These are phyloP conservation scores for Chenopodium berlandieri DNA, from an alignment of 148 eudicot species.

Conservation along the genomic window DNA sequence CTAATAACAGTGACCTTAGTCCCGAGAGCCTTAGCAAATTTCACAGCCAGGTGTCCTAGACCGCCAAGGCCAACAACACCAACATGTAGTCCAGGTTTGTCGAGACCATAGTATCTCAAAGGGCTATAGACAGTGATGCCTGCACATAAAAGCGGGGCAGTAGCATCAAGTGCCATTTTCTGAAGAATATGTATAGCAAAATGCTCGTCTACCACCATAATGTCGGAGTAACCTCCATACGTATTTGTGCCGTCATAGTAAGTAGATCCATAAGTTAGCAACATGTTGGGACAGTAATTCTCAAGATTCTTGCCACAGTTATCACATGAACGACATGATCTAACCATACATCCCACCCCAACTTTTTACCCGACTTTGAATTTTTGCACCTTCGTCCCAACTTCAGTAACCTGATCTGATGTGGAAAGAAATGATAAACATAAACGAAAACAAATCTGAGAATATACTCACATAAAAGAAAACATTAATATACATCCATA, in stretches of 20 bases:
- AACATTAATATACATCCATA: too few relatives aligned
- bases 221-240: too few relatives aligned
- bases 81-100: constrained; percentile 40
- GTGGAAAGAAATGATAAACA: background rate
- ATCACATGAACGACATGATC: too few relatives aligned
- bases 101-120: constrained; percentile 33
- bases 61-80: constrained; percentile 57
- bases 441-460: background rate
- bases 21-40: constrained; percentile 51
- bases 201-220: too few relatives aligned
- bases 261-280: too few relatives aligned
- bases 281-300: too few relatives aligned
- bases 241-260: too few relatives aligned
- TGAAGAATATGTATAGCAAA: too few relatives aligned
- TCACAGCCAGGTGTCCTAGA: constrained; percentile 53
- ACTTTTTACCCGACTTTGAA: constrained; percentile 42
- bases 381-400: constrained; percentile 37
- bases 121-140: constrained; percentile 43
- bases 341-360: constrained; percentile 16
- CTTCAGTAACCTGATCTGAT: constrained; percentile 30
- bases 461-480: too few relatives aligned
- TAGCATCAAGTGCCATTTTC: too few relatives aligned
- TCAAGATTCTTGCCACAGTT: too few relatives aligned
- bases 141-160: too few relatives aligned
- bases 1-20: constrained; percentile 48